Percentiles rank a stretch among this genome's conserved stretches.
Conservation (phyloP, 2,329 filamentous ascomycete species). For the Neospermospora avenae region DNA sequence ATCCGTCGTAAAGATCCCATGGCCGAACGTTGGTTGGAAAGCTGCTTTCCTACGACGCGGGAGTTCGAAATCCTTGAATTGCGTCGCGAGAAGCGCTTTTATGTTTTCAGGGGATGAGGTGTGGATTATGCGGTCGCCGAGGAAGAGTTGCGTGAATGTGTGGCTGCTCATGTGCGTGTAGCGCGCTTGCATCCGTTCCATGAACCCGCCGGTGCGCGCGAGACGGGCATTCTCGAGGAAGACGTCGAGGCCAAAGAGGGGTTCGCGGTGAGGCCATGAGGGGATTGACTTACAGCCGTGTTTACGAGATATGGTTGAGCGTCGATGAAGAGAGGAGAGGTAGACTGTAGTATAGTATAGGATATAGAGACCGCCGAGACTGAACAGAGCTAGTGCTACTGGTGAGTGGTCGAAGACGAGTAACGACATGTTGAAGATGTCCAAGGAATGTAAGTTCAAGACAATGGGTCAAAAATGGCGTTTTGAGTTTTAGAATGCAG, state of each 20-base stretch:
- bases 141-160: slow-evolving; percentile 14
- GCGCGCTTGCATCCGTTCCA: slow-evolving; percentile 35
- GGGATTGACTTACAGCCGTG: slow-evolving; percentile 29
- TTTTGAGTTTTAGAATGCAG: too few species aligned
- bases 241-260: slow-evolving; percentile 50
- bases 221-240: slow-evolving; percentile 41
- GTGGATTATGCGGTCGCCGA: slow-evolving; percentile 39
- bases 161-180: slow-evolving; percentile 29
- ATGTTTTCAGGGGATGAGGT: slow-evolving; percentile 55
- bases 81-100: slow-evolving; percentile 52
- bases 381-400: background rate
- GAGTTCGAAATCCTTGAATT: slow-evolving; percentile 54
- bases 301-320: background rate
- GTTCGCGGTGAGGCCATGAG: slow-evolving; percentile 50
- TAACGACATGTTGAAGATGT: background rate
- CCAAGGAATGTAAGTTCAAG: too few species aligned
- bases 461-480: too few species aligned
- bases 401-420: background rate
- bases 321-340: background rate
- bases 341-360: slow-evolving; percentile 6
- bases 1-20: slow-evolving; percentile 55
- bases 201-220: slow-evolving; percentile 37
- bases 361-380: background rate
- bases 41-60: slow-evolving; percentile 41
- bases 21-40: slow-evolving; percentile 48